A percentile compares a stretch with the other conserved stretches of the same genome.
Conservation (phyloP, 805 yeast genomes). For the Starmerella etchellsii region DNA sequence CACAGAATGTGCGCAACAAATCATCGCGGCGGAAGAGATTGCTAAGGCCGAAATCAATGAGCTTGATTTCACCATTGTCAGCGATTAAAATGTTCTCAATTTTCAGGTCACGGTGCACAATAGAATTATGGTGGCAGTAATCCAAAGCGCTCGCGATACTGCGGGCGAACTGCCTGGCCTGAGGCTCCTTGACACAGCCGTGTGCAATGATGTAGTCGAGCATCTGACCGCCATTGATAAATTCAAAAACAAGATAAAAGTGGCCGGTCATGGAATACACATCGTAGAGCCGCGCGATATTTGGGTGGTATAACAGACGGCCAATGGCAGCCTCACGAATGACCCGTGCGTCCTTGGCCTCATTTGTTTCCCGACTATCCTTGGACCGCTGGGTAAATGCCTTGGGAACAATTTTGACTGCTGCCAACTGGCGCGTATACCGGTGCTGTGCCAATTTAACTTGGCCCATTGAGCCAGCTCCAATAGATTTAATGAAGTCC, state of each 20-base stretch:
- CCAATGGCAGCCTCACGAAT: constrained; percentile 93
- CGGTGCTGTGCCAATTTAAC: constrained; percentile 87
- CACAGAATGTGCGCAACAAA: constrained; percentile 85
- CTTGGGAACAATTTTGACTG: constrained; percentile 84
- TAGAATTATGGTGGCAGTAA: constrained; percentile 85
- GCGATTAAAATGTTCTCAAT: constrained; percentile 93
- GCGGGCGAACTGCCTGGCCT: constrained; percentile 88
- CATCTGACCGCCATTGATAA: constrained; percentile 95
- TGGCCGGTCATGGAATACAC: constrained; percentile 94
- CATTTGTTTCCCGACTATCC: constrained; percentile 33
- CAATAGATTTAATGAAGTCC: constrained; percentile 89
- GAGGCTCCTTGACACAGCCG: constrained; percentile 84
- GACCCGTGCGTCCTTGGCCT: constrained; percentile 69
- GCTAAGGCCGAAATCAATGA: constrained; percentile 91
- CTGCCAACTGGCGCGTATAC: constrained; percentile 56
- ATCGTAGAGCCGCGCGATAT: constrained; percentile 81
- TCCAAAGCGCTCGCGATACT: constrained; percentile 89
- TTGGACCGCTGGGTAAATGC: constrained; percentile 48
- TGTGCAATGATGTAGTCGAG: constrained; percentile 93
- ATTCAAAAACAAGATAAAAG: constrained; percentile 92
- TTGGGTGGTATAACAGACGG: constrained; percentile 77
- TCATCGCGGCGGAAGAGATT: constrained; percentile 64
- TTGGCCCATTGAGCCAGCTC: constrained; percentile 99
- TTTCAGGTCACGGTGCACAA: constrained; percentile 92
- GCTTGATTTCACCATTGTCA: constrained; percentile 83